Conservation (phyloP, 148 eudicot genomes). For the Spergularia bocconei region DNA sequence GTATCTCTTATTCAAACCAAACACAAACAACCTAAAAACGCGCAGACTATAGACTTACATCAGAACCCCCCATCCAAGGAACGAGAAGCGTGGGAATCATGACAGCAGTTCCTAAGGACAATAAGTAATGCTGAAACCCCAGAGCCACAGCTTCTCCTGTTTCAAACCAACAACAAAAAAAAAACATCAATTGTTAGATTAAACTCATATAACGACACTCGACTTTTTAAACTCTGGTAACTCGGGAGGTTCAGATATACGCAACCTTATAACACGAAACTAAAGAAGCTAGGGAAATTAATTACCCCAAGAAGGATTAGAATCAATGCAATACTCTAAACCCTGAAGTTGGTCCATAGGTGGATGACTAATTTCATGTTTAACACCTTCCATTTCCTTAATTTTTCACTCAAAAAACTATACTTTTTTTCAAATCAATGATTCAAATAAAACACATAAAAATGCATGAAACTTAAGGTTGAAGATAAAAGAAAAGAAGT, state of each 20-base stretch:
- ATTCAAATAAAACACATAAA: not conserved
- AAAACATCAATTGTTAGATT: not conserved
- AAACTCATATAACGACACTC: too few species aligned
- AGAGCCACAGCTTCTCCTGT: slow-evolving; percentile 83
- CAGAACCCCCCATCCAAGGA: slow-evolving; percentile 83
- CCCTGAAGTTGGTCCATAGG: slow-evolving; percentile 97
- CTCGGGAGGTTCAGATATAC: not conserved
- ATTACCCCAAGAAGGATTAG: slow-evolving; percentile 94
- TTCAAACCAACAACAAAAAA: slow-evolving; percentile 19
- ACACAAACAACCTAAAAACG: not conserved
- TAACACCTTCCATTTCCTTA: slow-evolving; percentile 52
- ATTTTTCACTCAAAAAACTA: not conserved
- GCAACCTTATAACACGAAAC: not conserved
- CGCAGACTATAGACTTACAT: slow-evolving; percentile 42
- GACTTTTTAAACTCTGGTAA: too few species aligned
- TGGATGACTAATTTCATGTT: slow-evolving; percentile 81
- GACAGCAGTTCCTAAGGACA: slow-evolving; percentile 87
- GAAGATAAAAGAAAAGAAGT: not conserved
- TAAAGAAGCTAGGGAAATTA: slow-evolving; percentile 25
- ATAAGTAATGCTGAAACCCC: slow-evolving; percentile 92
- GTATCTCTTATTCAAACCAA: too few species aligned
- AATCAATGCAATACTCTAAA: slow-evolving; percentile 94
- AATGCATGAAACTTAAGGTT: not conserved
- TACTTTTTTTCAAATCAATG: too few species aligned
- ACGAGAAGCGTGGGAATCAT: slow-evolving; percentile 92